These are phyloP conservation scores for Arthroderma uncinatum DNA, from an alignment of 2,329 filamentous ascomycete genomes.

Conservation along the genomic window DNA sequence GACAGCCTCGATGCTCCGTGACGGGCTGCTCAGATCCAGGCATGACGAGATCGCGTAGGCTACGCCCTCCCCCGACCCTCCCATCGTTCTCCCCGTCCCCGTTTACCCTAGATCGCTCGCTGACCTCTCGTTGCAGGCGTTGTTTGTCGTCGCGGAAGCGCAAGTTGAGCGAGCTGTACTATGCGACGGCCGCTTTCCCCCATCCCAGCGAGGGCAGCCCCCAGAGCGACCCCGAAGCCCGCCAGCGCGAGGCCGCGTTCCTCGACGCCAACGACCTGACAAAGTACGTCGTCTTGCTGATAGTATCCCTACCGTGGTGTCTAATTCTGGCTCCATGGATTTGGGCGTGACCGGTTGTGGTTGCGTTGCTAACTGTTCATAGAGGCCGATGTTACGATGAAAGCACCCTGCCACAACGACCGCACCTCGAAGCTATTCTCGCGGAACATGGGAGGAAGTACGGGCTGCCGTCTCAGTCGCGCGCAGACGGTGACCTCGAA, in stretches of 20 bases:
- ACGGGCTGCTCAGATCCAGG: slow-evolving; percentile 41
- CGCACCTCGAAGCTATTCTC: not conserved
- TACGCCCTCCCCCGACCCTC: slow-evolving; percentile 25
- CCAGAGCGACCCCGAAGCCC: slow-evolving; percentile 40
- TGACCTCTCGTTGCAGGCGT: slow-evolving; percentile 34
- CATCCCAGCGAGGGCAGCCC: slow-evolving; percentile 43
- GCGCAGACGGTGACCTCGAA: not conserved
- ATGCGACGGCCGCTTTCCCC: slow-evolving; percentile 55
- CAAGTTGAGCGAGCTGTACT: slow-evolving; percentile 79
- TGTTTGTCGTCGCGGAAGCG: slow-evolving; percentile 73
- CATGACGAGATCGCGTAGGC: slow-evolving; percentile 42
- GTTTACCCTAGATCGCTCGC: slow-evolving; percentile 23
- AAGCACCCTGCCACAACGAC: slow-evolving; percentile 38
- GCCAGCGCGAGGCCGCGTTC: slow-evolving; percentile 42
- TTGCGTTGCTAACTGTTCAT: no score
- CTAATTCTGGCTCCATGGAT: no score
- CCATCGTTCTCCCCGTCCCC: slow-evolving; percentile 14
- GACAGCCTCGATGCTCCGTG: slow-evolving; percentile 40
- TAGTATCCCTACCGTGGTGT: no score
- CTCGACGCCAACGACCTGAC: slow-evolving; percentile 48
- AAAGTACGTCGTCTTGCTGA: slow-evolving; percentile 43
- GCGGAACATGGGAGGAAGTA: not conserved
- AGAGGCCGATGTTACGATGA: slow-evolving; percentile 50
- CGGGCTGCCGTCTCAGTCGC: not conserved
- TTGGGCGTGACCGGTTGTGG: no score